phyloP scores from a whole-genome alignment of 768 basidiomycete genomes.

The Neoboletus magnificus region DNA sequence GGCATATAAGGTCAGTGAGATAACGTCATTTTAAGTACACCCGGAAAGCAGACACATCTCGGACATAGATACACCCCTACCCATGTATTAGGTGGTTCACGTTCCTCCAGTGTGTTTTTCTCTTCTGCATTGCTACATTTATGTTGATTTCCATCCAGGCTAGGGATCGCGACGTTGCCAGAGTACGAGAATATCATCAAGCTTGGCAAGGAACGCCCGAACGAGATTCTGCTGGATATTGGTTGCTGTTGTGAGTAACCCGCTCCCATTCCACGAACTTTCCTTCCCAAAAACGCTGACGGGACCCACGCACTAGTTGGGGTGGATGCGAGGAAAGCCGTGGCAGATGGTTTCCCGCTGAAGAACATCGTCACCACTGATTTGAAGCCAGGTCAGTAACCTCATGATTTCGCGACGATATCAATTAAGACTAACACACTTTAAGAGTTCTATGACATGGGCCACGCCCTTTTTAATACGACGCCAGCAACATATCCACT shows the following conservation, averaged over 20 bases:
- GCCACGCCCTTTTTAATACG: constrained; percentile 59
- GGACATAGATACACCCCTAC: constrained; percentile 26
- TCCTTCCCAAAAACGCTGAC: background rate
- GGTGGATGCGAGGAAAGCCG: too few species aligned
- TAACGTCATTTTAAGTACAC: too few species aligned
- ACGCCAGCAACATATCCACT: constrained; percentile 48
- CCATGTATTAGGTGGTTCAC: constrained; percentile 24
- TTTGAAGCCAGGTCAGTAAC: constrained; percentile 31
- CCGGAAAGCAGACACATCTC: background rate
- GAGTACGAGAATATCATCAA: constrained; percentile 8
- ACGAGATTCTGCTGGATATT: constrained; percentile 27
- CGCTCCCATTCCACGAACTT: too few species aligned
- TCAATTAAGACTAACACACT: background rate
- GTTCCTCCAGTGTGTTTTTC: constrained; percentile 22
- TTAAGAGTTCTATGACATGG: constrained; percentile 56
- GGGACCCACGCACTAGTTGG: constrained; percentile 9
- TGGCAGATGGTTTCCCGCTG: constrained; percentile 11
- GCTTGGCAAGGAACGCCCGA: too few species aligned
- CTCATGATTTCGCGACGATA: background rate
- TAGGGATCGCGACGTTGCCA: constrained; percentile 7
- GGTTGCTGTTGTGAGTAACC: constrained; percentile 42
- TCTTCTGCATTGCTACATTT: background rate
- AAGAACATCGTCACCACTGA: constrained; percentile 39
- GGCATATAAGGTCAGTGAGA: constrained; percentile 19
- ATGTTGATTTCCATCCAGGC: constrained; percentile 2